Evolutionary conservation across 1,284 basidiomycete genomes (phyloP), one percentile per base, ranked within the genome.

Genomic region (Ustilago lituana): DNA sequence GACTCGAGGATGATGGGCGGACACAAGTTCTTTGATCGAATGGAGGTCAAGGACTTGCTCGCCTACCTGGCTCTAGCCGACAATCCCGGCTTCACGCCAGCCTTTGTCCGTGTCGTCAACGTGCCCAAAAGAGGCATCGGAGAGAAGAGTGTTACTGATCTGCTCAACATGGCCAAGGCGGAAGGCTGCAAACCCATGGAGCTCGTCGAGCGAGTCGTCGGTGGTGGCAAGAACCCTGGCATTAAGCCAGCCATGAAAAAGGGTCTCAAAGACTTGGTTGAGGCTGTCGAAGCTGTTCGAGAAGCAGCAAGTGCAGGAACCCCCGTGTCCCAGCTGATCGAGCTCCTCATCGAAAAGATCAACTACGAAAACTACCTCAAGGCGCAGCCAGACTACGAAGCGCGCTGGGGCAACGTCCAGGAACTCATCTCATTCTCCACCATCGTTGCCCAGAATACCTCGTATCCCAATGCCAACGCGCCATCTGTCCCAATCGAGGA

Each of bases 1-100:
- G 92, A 92, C 0, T 89, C 87, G 74, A 84, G 88, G 41, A 87
- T 95, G 48, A 85, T 95, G 9, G 90, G 89, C 14, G 92, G 92
- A 0, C 88, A 90, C 80, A 91, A 90, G 80, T 94, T 94, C 86
- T 94, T 94, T 76, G 91, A 94, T 65, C 88, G 92, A 8, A 64
- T 61, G 52, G 80, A 83, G 86, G 87, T 96, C 79, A 94, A 93
- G 84, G 92, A 94, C 80, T 73, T 94, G 20, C 84, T 95, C n/a
- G 90, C 91, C 1, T 95, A 95, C 41, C 52, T 82, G 10, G 55
- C 68, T 2, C 85, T 95, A 2, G 86, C 90, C 2, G 92, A 94
- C 73, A 95, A 95, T 78, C 89, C 91, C 0, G 84, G 86, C 12
- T 94, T 90, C 75, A 85, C 72, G 0, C 74, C 79, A 1, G 92